Percentiles rank a stretch among this genome's conserved stretches.
phyloP scores from a whole-genome alignment of 805 yeast genomes.

The Blastobotrys chiropterorum region DNA sequence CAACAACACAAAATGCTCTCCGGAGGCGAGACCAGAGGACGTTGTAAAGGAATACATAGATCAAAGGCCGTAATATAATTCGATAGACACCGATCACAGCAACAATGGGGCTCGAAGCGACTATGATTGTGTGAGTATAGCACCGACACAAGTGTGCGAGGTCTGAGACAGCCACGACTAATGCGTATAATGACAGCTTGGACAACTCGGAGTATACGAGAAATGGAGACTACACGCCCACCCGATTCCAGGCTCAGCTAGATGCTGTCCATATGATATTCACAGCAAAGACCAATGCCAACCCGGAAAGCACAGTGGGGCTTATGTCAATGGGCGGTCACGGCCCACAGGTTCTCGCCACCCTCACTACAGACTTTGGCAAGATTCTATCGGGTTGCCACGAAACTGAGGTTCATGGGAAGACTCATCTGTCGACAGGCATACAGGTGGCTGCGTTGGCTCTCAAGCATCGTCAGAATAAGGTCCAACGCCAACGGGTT shows the following conservation, averaged over 20 bases:
- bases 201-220: constrained; percentile 96
- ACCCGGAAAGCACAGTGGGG: constrained; percentile 94
- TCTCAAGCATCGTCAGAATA: constrained; percentile 92
- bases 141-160: background rate
- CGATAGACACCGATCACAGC: background rate
- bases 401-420: constrained; percentile 64
- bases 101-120: constrained; percentile 87
- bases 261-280: constrained; percentile 85
- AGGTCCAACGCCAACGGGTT: constrained; percentile 84
- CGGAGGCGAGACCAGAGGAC: background rate
- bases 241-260: constrained; percentile 86
- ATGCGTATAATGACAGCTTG: constrained; percentile 33
- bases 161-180: background rate
- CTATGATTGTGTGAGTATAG: constrained; percentile 66
- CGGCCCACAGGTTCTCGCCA: constrained; percentile 74
- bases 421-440: constrained; percentile 66
- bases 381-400: constrained; percentile 79
- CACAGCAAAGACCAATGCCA: constrained; percentile 75
- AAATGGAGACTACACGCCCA: constrained; percentile 87
- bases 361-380: constrained; percentile 83
- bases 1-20: background rate
- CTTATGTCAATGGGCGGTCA: constrained; percentile 81
- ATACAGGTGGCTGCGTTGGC: constrained; percentile 92
- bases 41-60: background rate
- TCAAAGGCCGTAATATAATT: background rate